Base-by-base conservation (phyloP, 2,329 filamentous ascomycete genomes). In the Colletotrichum sidae region DNA sequence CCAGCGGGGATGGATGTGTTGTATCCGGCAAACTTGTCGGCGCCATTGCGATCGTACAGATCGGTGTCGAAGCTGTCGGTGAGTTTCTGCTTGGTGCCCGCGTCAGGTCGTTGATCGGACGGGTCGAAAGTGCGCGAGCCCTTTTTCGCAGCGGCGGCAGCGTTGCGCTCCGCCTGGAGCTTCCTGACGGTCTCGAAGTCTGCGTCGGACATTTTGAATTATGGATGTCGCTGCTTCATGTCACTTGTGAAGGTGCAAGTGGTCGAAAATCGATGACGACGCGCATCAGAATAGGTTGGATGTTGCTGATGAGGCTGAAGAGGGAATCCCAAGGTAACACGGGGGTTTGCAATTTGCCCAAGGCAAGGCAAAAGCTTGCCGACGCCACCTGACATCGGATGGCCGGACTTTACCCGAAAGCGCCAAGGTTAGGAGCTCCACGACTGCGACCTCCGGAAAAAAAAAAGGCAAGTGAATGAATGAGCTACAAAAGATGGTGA, bases 101-200 rank as follows among this genome's bases (percentile, higher is more conserved):
- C 85, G 84, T 96, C 91, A 84, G 87, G 88, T 80, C 92, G 92
- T 83, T 97, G 94, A 82, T 83, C 90, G 74, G 90, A 88, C 70
- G 88, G 84, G 81, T 96, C 92, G 79, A 92, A 91, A 79, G 89
- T 87, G 83, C 88, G 91, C 78, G 90, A 91, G 81, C 91, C 90
- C 84, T 94, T 94, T 84, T 93, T 96, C 69, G 84, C 86, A 74
- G 90, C 88, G 73, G 91, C 87, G 73, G 88, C 85, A 78, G 91
- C 91, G 80, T 97, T 97, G 78, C 94, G 93, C 91, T 97, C 94
- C 80, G 92, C 90, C 85, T 97, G 94, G 77, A 95, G 90, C 84
- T 90, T 91, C 81, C 90, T 90, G 80, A 97, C 92, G 75, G 90
- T 87, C 76, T 96, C 92, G 81, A 97, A 96, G 80, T 96, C 93